Base-by-base conservation (phyloP, 495 filamentous ascomycete genomes). In the Ramalina intermedia region DNA sequence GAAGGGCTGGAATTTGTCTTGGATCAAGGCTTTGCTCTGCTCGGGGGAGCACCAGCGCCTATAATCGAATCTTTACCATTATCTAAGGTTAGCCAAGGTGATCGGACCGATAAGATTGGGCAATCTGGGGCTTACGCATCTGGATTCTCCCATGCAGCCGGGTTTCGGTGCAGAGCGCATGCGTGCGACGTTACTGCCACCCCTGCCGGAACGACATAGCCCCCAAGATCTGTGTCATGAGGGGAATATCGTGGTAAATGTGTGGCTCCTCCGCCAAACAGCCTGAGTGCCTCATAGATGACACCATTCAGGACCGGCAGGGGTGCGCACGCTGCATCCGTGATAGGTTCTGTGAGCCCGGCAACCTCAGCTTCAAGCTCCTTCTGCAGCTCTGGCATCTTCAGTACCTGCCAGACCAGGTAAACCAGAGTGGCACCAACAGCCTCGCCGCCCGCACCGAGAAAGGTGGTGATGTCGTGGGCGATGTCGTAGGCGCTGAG, bases 1-100 rank as follows among this genome's bases (percentile, higher is more conserved):
- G 37, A 53, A 53, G 1, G 50, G 50, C 43, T 53, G 43, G n/a
- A 53, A 53, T 7, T 27, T 42, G 36, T 48, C 45, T 29, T 53
- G 43, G 43, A 45, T 17, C 39, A 47, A 14, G 3, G 43, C 13
- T n/a, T 47, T 41, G 37, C 37, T 47, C 46, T 49, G 45, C 26
- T 37, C 33, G 13, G 44, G 45, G 6, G 37, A 37, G 16, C 36
- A 33, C 50, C 50, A 53, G 18, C 50, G 43, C 21, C 0, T 53
- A 21, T 48, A 16, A 40, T 53, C 50, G 24, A 47, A 53, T n/a
- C 50, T 53, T 43, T 37, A 14, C 37, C 17, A 4, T 13, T 23
- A n/a, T 24, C 7, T 29, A 24, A 29, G 11, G 38, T 4, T 48
- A 20, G 7, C 18, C 4, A 21, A 12, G 4, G n/a, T 9, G 0